A percentile compares a stretch with the other conserved stretches of the same genome.
Conservation (phyloP, 805 yeast species). For the Kluyveromyces aestuarii region DNA sequence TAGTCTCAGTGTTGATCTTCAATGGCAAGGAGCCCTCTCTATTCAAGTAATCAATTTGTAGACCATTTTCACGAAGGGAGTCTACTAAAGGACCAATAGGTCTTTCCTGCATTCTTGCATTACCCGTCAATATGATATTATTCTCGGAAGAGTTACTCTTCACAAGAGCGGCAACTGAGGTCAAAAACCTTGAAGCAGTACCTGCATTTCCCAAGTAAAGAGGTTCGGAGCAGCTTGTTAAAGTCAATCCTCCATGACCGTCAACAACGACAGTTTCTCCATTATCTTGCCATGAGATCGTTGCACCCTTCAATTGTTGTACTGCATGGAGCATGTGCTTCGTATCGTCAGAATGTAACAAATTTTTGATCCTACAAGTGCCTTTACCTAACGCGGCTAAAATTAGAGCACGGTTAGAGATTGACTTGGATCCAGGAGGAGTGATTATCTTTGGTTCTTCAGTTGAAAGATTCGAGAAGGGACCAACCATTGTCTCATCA, state of each 20-base stretch:
- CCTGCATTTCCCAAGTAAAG: conserved; percentile 95
- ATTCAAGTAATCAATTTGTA: conserved; percentile 61
- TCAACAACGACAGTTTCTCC: conserved; percentile 82
- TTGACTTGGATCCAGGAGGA: conserved; percentile 97
- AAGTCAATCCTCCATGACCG: conserved; percentile 72
- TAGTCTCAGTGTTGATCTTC: conserved; percentile 55
- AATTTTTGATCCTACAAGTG: conserved; percentile 69
- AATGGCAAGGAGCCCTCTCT: conserved; percentile 80
- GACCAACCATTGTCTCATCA: conserved; percentile 65
- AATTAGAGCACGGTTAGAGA: conserved; percentile 88
- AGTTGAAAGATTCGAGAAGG: conserved; percentile 33
- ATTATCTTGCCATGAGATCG: conserved; percentile 71
- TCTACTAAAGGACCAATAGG: conserved; percentile 96
- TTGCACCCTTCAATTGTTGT: conserved; percentile 68
- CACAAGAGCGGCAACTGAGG: conserved; percentile 86
- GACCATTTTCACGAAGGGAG: conserved; percentile 76
- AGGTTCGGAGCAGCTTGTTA: conserved; percentile 53
- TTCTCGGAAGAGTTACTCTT: conserved; percentile 35
- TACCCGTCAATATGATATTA: conserved; percentile 73
- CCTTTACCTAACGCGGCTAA: conserved; percentile 90
- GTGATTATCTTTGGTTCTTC: conserved; percentile 36
- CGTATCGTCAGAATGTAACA: conserved; percentile 94
- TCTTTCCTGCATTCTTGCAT: conserved; percentile 93
- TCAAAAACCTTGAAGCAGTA: conserved; percentile 90
- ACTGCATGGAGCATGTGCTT: conserved; percentile 91